Percentiles rank a stretch among this genome's conserved stretches.
Evolutionary conservation across 805 yeast species (phyloP).

Genomic region (Nakazawaea anatomiae): DNA sequence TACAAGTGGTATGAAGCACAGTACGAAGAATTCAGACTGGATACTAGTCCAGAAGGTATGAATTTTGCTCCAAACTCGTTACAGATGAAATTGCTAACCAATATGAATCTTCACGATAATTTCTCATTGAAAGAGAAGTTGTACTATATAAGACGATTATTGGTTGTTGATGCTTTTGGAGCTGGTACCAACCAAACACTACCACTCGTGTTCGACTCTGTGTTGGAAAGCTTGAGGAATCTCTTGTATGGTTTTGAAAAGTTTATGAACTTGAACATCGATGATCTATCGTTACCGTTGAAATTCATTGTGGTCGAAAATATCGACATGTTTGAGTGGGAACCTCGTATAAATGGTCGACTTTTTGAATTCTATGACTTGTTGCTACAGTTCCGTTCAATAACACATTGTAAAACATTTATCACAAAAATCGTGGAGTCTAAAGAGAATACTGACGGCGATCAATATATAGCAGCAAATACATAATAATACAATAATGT

Average conservation of each 20-base stretch:
- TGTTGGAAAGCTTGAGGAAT: neutral
- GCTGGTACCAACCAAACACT: neutral
- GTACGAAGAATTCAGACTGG: neutral
- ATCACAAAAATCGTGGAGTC: neutral
- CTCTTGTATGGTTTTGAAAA: neutral
- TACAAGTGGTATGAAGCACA: conserved; percentile 5
- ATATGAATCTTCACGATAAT: neutral
- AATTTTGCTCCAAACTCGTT: neutral
- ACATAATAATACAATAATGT: neutral
- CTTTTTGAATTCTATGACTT: neutral
- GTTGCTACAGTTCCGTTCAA: neutral
- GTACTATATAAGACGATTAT: neutral
- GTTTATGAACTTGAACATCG: neutral
- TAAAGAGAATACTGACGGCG: neutral
- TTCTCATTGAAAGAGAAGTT: neutral
- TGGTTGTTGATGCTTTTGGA: neutral
- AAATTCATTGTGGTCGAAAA: conserved; percentile 5
- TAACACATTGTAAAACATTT: neutral
- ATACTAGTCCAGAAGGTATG: neutral
- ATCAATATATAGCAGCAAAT: neutral
- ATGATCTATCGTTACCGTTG: neutral
- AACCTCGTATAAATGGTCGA: neutral
- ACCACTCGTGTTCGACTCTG: neutral
- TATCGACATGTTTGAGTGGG: conserved; percentile 3
- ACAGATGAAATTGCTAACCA: neutral